Percentiles rank a stretch among this genome's conserved stretches.
These are phyloP conservation scores for Seminavis robusta DNA, from an alignment of 108 stramenopile species.

Conservation along the genomic window DNA sequence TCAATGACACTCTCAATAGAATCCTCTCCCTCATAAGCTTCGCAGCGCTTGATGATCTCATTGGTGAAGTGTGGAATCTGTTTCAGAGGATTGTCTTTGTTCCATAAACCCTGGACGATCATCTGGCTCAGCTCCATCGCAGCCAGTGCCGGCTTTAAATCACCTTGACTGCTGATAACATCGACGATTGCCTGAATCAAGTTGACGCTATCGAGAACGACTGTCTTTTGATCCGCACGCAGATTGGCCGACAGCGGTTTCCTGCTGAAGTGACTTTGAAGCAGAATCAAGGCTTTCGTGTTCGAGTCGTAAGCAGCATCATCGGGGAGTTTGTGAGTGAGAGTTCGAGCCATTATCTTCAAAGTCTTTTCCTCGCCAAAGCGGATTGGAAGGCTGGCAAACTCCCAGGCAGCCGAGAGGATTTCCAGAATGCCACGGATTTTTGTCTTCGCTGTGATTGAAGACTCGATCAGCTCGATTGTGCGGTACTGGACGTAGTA, in stretches of 20 bases:
- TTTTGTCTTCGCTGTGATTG: constrained; percentile 94
- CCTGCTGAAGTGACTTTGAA: constrained; percentile 91
- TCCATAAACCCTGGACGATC: constrained; percentile 98
- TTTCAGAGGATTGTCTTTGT: constrained; percentile 86
- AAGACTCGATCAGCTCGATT: constrained; percentile 94
- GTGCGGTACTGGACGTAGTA: constrained; percentile 96
- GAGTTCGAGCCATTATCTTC: constrained; percentile 75
- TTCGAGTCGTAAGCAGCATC: constrained; percentile 75
- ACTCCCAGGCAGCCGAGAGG: constrained; percentile 92
- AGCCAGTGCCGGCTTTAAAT: constrained; percentile 96
- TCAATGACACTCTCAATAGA: constrained; percentile 89
- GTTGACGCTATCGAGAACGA: constrained; percentile 76
- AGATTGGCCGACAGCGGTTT: constrained; percentile 80
- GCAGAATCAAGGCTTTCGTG: constrained; percentile 89
- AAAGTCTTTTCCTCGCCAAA: constrained; percentile 91
- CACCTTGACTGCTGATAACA: constrained; percentile 95
- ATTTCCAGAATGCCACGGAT: constrained; percentile 93
- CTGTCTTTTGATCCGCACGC: constrained; percentile 69
- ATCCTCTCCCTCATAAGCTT: constrained; percentile 66
- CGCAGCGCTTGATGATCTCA: constrained; percentile 80
- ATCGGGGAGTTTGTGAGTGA: constrained; percentile 75
- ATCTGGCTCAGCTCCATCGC: constrained; percentile 99
- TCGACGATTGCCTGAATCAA: constrained; percentile 96
- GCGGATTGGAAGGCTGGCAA: constrained; percentile 81
- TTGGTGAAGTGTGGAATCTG: constrained; percentile 95